A percentile compares a stretch with the other conserved stretches of the same genome.
phyloP scores from a whole-genome alignment of 2,329 filamentous ascomycete species.

The Arachnopeziza araneosa region DNA sequence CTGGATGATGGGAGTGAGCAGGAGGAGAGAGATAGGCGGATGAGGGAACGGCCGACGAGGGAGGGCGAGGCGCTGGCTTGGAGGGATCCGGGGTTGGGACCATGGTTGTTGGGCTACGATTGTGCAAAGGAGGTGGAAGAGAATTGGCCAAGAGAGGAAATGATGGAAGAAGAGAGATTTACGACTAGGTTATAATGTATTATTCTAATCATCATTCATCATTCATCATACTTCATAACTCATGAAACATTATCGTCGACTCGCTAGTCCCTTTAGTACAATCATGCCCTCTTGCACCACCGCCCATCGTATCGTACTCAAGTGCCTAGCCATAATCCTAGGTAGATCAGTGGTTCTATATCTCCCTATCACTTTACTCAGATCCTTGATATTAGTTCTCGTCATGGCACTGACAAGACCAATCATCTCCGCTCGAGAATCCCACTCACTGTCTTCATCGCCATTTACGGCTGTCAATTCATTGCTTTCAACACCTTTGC shows the following conservation, averaged over 20 bases:
- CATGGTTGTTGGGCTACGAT: slow-evolving; percentile 37
- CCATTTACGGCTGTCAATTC: slow-evolving; percentile 1
- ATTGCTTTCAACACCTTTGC: slow-evolving; percentile 5
- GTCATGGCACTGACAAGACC: slow-evolving; percentile 36
- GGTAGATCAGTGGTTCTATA: slow-evolving; percentile 47
- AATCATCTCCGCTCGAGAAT: slow-evolving; percentile 43
- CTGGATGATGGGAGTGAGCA: slow-evolving; percentile 52
- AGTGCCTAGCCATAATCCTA: slow-evolving; percentile 47
- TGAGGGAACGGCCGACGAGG: slow-evolving; percentile 33
- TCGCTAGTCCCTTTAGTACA: slow-evolving; percentile 37
- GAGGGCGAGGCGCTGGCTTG: slow-evolving; percentile 36
- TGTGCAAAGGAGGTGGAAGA: slow-evolving; percentile 32
- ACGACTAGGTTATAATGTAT: background rate
- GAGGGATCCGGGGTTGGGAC: slow-evolving; percentile 36
- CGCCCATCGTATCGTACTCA: slow-evolving; percentile 55
- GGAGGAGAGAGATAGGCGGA: slow-evolving; percentile 45
- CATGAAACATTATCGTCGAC: background rate
- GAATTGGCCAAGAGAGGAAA: slow-evolving; percentile 3
- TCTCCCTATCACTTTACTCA: slow-evolving; percentile 36
- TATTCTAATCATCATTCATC: background rate
- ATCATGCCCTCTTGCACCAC: slow-evolving; percentile 57
- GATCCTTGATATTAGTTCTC: slow-evolving; percentile 27
- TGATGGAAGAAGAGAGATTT: background rate
- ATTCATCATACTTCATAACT: background rate
- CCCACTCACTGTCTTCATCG: slow-evolving; percentile 43